A percentile compares a stretch with the other conserved stretches of the same genome.
phyloP scores from a whole-genome alignment of 805 yeast species.

The Wickerhamiella azymoides region DNA sequence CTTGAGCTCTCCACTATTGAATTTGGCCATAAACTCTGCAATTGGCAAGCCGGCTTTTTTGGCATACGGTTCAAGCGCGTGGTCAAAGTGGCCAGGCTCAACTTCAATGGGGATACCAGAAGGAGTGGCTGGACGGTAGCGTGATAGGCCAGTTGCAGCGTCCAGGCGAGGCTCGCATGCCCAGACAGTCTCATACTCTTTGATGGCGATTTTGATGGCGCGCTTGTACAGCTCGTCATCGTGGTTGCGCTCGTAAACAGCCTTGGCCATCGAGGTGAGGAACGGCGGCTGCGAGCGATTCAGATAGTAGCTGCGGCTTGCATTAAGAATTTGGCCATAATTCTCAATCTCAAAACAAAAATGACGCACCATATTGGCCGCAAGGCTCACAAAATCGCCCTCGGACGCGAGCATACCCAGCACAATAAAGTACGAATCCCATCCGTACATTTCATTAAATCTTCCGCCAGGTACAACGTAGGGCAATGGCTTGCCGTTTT shows the following conservation, averaged over 20 bases:
- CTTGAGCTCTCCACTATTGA: conserved; percentile 47
- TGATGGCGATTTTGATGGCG: conserved; percentile 65
- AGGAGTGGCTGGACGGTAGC: conserved; percentile 77
- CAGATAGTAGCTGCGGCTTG: conserved; percentile 81
- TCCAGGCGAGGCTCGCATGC: conserved; percentile 59
- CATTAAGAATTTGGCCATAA: conserved; percentile 87
- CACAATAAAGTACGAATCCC: conserved; percentile 94
- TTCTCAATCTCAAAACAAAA: conserved; percentile 79
- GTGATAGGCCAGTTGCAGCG: conserved; percentile 58
- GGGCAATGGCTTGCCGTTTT: conserved; percentile 52
- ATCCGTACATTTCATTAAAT: conserved; percentile 90
- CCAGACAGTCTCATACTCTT: conserved; percentile 80
- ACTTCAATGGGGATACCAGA: conserved; percentile 94
- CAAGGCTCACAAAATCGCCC: conserved; percentile 51
- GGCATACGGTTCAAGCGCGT: conserved; percentile 55
- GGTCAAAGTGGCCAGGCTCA: conserved; percentile 73
- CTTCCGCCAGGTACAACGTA: conserved; percentile 97
- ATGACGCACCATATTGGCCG: conserved; percentile 83
- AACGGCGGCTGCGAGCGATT: conserved; percentile 96
- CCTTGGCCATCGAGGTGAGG: conserved; percentile 77
- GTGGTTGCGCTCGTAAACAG: conserved; percentile 44
- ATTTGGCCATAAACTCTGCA: conserved; percentile 52
- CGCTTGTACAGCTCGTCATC: conserved; percentile 42
- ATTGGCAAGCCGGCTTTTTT: conserved; percentile 42
- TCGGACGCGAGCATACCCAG: conserved; percentile 50